Base-by-base conservation (phyloP, 768 basidiomycete genomes). In the Leccinum broughii region DNA sequence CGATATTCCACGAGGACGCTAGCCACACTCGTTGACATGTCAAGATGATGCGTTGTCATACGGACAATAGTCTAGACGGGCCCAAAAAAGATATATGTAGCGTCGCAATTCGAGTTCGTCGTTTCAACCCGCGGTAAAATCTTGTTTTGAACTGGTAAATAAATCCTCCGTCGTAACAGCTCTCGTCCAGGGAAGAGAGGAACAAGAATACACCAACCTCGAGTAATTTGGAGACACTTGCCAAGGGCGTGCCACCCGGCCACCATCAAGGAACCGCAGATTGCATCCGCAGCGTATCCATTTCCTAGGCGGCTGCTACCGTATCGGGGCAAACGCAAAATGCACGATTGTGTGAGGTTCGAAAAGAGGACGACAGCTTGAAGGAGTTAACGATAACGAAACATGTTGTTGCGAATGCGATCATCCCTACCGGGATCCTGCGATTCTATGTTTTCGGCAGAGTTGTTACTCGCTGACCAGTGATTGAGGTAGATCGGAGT, bases 1-100 rank as follows among this genome's bases (percentile, higher is more conserved):
- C 37, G 41, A 32, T 44, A 44, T 8, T 17, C n/a, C 64, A 66
- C 34, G 58, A 68, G 60, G 66, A 63, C 41, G 44, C 30, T 52
- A 51, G 55, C 57, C 57, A 56, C 54, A 58, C 52, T 49, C n/a
- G 63, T 17, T 28, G 17, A 35, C 53, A 55, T 55, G 62, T 11
- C n/a, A 17, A 28, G 11, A 41, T 60, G 60, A 34, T 17, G 22
- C 30, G 52, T 54, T 54, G 53, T 24, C 53, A 54, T 13, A 11
- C 52, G 30, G 34, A 8, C 17, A 30, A 14, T 2, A 14, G 34
- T 35, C 34, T 35, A 26, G 46, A 59, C 30, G 22, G 22, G 30
- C 15, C 44, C n/a, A 22, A 24, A 24, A 37, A 15, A 17, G 34
- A 35, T 35, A 24, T 8, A 13, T 11, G 14, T n/a, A 49, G 35